Conservation (phyloP, 495 filamentous ascomycete species). For the Neurospora sp. region DNA sequence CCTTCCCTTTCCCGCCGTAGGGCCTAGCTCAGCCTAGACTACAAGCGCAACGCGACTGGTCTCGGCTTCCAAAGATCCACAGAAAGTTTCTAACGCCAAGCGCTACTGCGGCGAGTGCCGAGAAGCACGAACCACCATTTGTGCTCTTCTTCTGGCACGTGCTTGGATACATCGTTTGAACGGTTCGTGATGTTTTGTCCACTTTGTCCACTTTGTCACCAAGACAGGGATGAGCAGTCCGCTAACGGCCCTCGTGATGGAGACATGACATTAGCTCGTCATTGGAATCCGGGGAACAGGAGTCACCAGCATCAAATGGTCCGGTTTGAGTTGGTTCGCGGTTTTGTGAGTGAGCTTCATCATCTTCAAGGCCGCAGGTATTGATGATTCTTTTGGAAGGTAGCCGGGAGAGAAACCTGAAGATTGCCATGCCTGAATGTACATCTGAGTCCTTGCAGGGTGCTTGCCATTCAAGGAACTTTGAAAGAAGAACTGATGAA, state of each 20-base stretch:
- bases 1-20: neutral
- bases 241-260: neutral
- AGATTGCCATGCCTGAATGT: no score
- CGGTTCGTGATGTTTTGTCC: neutral
- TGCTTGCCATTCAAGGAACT: neutral
- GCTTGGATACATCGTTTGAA: neutral
- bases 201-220: neutral
- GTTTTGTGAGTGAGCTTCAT: neutral
- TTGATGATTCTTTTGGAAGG: neutral
- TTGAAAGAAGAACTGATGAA: neutral
- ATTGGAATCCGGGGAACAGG: neutral
- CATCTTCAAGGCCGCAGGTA: neutral
- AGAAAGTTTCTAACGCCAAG: neutral
- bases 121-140: neutral
- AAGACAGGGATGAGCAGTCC: neutral
- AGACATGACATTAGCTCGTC: neutral
- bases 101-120: neutral
- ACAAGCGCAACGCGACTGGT: neutral
- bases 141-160: neutral
- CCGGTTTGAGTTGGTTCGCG: neutral
- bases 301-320: neutral
- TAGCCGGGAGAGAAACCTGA: no score
- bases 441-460: neutral
- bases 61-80: neutral
- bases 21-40: neutral